A percentile compares a stretch with the other conserved stretches of the same genome.
phyloP scores from a whole-genome alignment of 371 early-diverging fungal species.

The Dichotomocladium elegans region DNA sequence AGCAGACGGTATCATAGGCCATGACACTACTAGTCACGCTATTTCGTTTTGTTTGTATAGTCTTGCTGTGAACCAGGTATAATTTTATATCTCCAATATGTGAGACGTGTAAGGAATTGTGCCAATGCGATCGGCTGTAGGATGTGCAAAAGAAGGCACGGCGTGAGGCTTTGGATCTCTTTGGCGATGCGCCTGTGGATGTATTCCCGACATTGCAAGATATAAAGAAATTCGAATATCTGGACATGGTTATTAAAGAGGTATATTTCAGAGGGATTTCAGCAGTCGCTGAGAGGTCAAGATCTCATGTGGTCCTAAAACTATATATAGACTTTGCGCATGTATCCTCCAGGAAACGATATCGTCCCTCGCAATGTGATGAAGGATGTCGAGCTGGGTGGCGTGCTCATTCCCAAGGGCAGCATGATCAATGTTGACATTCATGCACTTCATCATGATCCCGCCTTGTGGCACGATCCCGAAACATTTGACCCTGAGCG shows the following conservation, averaged over 20 bases:
- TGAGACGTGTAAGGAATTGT: background rate
- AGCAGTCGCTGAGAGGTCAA: background rate
- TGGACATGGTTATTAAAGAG: slow-evolving; percentile 21
- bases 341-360: slow-evolving; percentile 2
- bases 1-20: slow-evolving; percentile 25
- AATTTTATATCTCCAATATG: background rate
- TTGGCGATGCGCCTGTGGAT: slow-evolving; percentile 18
- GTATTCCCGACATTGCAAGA: slow-evolving; percentile 19
- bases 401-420: slow-evolving; percentile 14
- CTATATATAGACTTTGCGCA: slow-evolving; percentile 26
- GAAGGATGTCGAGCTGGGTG: slow-evolving; percentile 12
- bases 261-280: too few relatives aligned
- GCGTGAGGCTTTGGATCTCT: slow-evolving; percentile 6
- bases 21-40: slow-evolving; percentile 16
- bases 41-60: slow-evolving; percentile 12
- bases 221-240: slow-evolving; percentile 12
- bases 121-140: background rate
- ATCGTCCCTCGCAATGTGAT: slow-evolving; percentile 1
- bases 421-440: slow-evolving; percentile 13
- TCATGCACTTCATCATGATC: slow-evolving; percentile 9
- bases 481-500: slow-evolving; percentile 22
- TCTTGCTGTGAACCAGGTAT: slow-evolving; percentile 13
- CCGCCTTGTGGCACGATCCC: slow-evolving; percentile 20
- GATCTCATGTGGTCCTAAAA: background rate
- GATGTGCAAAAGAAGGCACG: slow-evolving; percentile 20